Base-by-base conservation (phyloP, 2,329 filamentous ascomycete genomes). In the Talaromyces marneffei region DNA sequence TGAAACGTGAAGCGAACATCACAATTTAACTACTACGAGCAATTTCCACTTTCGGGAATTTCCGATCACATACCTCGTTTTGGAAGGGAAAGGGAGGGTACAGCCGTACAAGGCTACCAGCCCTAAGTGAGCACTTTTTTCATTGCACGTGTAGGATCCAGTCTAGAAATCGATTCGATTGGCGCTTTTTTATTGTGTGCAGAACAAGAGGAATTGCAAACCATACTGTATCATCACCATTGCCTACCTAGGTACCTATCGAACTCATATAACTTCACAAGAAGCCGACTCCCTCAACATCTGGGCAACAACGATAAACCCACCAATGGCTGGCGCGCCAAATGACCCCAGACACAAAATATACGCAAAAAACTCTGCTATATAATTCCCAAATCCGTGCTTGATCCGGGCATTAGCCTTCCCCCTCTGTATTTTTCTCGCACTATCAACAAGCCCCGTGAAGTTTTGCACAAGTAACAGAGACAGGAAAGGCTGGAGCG, bases 301-400 rank as follows among this genome's bases (percentile, higher is more conserved):
- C 62, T 71, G 64, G 14, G 62, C 67, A 16, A 72, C 70, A 29
- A 70, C 66, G 9, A 71, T 56, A 50, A 69, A 68, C 0, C 68
- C 69, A 1, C 68, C 67, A 3, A 73, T 60, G 1, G 70, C 68
- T 0, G 68, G 66, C n/a, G 44, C 46, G 16, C 12, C 31, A 35
- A 53, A 37, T 10, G 25, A 3, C 2, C 6, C 57, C 1, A 53
- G 10, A 31, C n/a, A 10, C 2, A 57, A 9, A 46, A 57, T 20
- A 57, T 44, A 57, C 12, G 2, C 18, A 23, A 23, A 7, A 29
- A 4, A 16, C 25, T 44, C 37, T 12, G 4, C 1, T 20, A 27
- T 5, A 37, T 33, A 23, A 10, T 20, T 7, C 37, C 29, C 35
- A 18, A 57, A 57, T 8, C 10, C 3, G 12, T 33, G n/a, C 12